A percentile compares a stretch with the other conserved stretches of the same genome.
Evolutionary conservation across 345 rosid species (phyloP).

Genomic region (Lenwebbia sp.): DNA sequence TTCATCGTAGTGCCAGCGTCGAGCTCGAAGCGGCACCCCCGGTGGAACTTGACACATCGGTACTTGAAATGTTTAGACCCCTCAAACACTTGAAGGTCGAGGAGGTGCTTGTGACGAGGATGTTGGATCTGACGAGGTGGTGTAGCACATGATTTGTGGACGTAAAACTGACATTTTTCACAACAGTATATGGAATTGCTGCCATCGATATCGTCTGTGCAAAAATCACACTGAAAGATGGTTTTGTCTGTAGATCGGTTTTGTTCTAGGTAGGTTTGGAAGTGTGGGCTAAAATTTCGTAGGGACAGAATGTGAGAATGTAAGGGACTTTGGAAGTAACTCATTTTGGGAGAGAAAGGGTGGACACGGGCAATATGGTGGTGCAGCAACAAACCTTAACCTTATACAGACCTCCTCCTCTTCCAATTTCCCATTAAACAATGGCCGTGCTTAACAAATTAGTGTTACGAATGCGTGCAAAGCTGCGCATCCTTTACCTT

Average conservation of each 20-base stretch:
- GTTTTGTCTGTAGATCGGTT: too few relatives aligned
- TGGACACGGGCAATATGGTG: background rate
- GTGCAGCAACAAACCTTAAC: background rate
- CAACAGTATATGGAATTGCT: background rate
- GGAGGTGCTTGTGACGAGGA: background rate
- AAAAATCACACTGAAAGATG: background rate
- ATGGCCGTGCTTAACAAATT: too few relatives aligned
- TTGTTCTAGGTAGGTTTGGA: background rate
- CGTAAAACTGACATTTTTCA: background rate
- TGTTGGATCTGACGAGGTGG: background rate
- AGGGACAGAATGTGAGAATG: background rate
- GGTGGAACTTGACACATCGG: background rate
- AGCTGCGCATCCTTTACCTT: too few relatives aligned
- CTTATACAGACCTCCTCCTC: too few relatives aligned
- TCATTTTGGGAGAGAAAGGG: background rate
- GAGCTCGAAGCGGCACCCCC: background rate
- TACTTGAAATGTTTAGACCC: too few relatives aligned
- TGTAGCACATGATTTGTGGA: background rate
- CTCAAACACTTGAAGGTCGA: background rate
- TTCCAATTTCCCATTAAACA: too few relatives aligned
- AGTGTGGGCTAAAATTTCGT: background rate
- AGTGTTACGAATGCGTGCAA: too few relatives aligned
- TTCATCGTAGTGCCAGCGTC: fast-evolving
- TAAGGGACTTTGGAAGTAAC: background rate
- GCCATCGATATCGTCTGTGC: fast-evolving